These are phyloP conservation scores for Centella asiatica DNA, from an alignment of 129 eudicot genomes.

Conservation along the genomic window DNA sequence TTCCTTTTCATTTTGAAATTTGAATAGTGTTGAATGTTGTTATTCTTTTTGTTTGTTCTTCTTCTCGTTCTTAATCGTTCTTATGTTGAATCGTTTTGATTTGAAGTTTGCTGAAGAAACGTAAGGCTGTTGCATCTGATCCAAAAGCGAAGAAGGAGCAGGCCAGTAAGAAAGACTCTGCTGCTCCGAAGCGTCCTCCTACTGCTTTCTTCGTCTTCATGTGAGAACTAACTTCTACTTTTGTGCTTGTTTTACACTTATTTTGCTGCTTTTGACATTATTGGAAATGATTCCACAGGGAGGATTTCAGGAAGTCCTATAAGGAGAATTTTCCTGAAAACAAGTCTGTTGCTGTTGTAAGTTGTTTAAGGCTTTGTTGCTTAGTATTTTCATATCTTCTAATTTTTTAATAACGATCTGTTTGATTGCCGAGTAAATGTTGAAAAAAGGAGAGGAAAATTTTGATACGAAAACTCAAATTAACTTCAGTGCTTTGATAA, in stretches of 20 bases:
- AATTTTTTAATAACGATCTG: no score
- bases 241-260: background rate
- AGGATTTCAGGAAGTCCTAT: conserved; percentile 47
- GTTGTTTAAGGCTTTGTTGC: background rate
- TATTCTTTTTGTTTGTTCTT: background rate
- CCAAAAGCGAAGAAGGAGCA: conserved; percentile 24
- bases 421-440: no score
- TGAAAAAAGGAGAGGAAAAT: no score
- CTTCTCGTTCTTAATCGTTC: background rate
- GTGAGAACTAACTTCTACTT: conserved; percentile 17
- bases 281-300: conserved; percentile 21
- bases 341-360: conserved; percentile 32
- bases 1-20: no score
- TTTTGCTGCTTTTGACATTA: background rate
- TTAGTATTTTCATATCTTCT: no score
- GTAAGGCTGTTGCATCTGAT: conserved; percentile 21
- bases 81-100: no score
- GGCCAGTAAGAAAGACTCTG: conserved; percentile 23
- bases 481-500: no score
- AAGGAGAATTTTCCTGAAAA: no score
- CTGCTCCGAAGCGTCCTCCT: conserved; percentile 49
- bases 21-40: background rate
- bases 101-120: conserved; percentile 31
- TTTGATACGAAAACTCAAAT: no score
- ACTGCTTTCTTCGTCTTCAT: conserved; percentile 50